Evolutionary conservation across 1,284 basidiomycete species (phyloP), one percentile per base, ranked within the genome.

Genomic region (Fomitopsis schrenkii): DNA sequence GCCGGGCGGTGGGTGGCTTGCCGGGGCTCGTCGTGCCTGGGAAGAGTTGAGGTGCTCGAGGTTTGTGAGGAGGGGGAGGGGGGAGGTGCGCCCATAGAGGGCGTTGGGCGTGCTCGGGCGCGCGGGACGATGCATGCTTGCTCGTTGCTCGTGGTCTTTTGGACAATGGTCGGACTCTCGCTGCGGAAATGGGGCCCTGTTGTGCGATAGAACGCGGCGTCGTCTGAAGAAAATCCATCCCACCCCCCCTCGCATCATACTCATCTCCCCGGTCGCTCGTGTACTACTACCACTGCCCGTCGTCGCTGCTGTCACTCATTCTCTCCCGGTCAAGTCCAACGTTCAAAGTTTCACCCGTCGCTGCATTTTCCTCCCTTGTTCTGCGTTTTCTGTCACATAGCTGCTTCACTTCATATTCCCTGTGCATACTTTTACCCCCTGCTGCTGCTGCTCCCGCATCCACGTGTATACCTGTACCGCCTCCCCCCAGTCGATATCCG

Each of bases 1-100:
- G 52, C 67, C 68, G 45, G 55, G 70, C 19, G 66, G 66, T n/a
- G 33, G 65, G 64, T 60, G 64, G 66, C 2, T 33, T 54, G 52
- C 38, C 52, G 17, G 52, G 52, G 5, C 33, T 54, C 12, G 35
- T 54, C 52, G 35, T 40, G 35, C 52, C 52, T 12, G 52, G 52
- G 35, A 54, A 54, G 52, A 54, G 52, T 54, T 54, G 52, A 54
- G n/a, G 33, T 30, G 41, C 30, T 2, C 42, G 40, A 15, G 14
- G 46, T 26, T 30, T 9, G 50, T n/a, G n/a, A n/a, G n/a, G n/a
- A n/a, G n/a, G n/a, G n/a, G n/a, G n/a, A 36, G 30, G 50, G n/a
- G 30, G 50, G 10, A 28, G 17, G 54, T 28, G 19, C 45, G 5
- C 45, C 14, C 8, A 26, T 46, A 26, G 45, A 46, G 10, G 45